Conservation (phyloP, 2,329 filamentous ascomycete species). For the Aspergillus chevalieri region DNA sequence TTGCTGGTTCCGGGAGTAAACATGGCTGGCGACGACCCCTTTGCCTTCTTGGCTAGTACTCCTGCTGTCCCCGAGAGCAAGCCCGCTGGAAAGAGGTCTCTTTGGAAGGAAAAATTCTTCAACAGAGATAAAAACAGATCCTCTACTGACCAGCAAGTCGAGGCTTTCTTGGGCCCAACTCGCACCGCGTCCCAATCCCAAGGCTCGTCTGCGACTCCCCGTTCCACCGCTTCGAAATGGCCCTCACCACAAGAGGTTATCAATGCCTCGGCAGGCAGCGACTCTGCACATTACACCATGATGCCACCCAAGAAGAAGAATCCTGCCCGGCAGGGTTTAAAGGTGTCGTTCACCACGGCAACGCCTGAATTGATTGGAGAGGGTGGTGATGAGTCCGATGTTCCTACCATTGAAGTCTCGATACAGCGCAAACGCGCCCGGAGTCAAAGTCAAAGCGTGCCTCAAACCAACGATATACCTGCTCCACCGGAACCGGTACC, state of each 20-base stretch:
- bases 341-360: constrained; percentile 66
- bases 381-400: constrained; percentile 79
- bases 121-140: constrained; percentile 34
- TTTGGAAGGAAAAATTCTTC: constrained; percentile 49
- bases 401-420: constrained; percentile 66
- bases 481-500: constrained; percentile 8
- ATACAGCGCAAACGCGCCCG: constrained; percentile 33
- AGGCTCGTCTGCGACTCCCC: constrained; percentile 12
- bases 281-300: background rate
- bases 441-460: constrained; percentile 20
- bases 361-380: constrained; percentile 79
- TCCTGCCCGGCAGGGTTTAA: constrained; percentile 58
- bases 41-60: constrained; percentile 23
- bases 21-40: constrained; percentile 34
- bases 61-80: constrained; percentile 18
- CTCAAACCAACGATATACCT: constrained; percentile 8
- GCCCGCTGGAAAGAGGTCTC: constrained; percentile 23
- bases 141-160: constrained; percentile 43
- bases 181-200: constrained; percentile 34
- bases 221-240: constrained; percentile 27
- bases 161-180: constrained; percentile 54
- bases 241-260: constrained; percentile 25
- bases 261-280: background rate
- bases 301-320: constrained; percentile 29
- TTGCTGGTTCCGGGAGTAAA: constrained; percentile 3